phyloP scores from a whole-genome alignment of 257 asterid genomes.

The Striga asiatica region DNA sequence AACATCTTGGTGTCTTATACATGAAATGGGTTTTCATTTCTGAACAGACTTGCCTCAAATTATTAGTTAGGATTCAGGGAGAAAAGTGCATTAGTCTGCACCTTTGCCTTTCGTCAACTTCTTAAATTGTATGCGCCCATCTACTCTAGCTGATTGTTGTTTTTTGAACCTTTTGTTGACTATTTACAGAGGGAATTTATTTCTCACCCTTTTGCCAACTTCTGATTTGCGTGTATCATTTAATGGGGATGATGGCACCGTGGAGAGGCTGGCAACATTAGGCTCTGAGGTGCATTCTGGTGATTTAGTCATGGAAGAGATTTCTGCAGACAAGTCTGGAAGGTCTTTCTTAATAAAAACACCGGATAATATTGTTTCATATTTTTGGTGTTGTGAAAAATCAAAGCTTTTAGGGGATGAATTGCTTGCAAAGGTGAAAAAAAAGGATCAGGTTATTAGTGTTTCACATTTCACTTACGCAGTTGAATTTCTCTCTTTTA shows the following conservation, averaged over 20 bases:
- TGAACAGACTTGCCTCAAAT: not conserved
- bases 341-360: constrained; percentile 60
- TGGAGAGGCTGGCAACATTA: constrained; percentile 57
- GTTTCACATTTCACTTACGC: not conserved
- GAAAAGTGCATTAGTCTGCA: not conserved
- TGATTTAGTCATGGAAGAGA: constrained; percentile 43
- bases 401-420: constrained; percentile 70
- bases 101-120: not conserved
- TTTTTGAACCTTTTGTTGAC: constrained; percentile 13
- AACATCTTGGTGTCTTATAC: not conserved
- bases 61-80: constrained; percentile 2
- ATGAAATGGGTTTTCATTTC: not conserved
- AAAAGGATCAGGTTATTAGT: not conserved
- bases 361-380: constrained; percentile 30
- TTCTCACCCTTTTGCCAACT: constrained; percentile 72
- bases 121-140: not conserved
- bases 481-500: constrained; percentile 3
- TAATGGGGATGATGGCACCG: constrained; percentile 72
- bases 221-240: constrained; percentile 75
- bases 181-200: constrained; percentile 57
- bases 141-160: not conserved
- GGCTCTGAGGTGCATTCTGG: constrained; percentile 29
- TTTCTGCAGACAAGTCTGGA: constrained; percentile 67
- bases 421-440: constrained; percentile 59
- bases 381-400: constrained; percentile 85